Conservation (phyloP, 257 asterid genomes). For the Craterostigma plantagineum region DNA sequence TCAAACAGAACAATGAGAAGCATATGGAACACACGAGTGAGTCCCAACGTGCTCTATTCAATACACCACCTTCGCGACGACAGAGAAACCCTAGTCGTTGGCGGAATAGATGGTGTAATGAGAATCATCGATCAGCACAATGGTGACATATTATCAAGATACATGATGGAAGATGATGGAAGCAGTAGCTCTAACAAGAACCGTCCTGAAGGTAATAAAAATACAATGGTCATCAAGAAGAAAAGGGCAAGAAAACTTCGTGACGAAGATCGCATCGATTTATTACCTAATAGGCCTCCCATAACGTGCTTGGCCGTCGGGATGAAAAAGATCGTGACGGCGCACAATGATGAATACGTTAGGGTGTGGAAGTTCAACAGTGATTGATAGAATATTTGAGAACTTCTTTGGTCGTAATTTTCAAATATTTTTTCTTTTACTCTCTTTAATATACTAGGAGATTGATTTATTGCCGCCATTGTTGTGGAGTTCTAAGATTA, state of each 20-base stretch:
- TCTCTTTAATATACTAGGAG: too few relatives aligned
- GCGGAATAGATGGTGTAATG: constrained; percentile 84
- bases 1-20: constrained; percentile 30
- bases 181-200: constrained; percentile 7
- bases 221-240: constrained; percentile 17
- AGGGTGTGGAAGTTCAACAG: constrained; percentile 51
- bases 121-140: constrained; percentile 59
- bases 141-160: constrained; percentile 54
- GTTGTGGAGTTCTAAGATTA: too few relatives aligned
- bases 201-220: constrained; percentile 11
- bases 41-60: constrained; percentile 63
- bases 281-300: constrained; percentile 49
- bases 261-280: constrained; percentile 46
- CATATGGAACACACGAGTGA: constrained; percentile 53
- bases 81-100: constrained; percentile 50
- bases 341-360: constrained; percentile 34
- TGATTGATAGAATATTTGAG: constrained; percentile 10
- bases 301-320: constrained; percentile 76
- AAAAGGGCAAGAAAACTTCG: constrained; percentile 31
- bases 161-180: constrained; percentile 25
- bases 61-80: constrained; percentile 54
- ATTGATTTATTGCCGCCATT: too few relatives aligned
- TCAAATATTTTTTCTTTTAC: too few relatives aligned
- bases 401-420: too few relatives aligned
- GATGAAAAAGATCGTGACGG: constrained; percentile 78